These are phyloP conservation scores for Blastomyces gilchristii DNA, from an alignment of 2,329 filamentous ascomycete genomes.

Conservation along the genomic window DNA sequence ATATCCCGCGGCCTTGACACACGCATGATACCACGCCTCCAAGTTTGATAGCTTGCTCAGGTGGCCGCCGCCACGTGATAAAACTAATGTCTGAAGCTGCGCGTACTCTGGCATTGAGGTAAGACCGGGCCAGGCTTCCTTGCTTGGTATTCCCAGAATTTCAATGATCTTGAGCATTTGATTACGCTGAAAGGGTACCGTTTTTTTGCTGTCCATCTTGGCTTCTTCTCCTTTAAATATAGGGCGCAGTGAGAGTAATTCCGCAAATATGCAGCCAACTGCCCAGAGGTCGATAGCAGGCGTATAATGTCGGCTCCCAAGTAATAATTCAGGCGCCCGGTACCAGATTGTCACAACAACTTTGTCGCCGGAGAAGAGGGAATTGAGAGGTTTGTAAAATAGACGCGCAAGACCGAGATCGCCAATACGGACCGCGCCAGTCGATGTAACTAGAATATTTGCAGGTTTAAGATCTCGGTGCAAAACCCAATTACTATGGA, in stretches of 20 bases:
- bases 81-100: constrained; percentile 50
- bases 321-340: constrained; percentile 81
- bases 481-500: constrained; percentile 93
- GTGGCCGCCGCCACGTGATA: constrained; percentile 37
- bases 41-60: constrained; percentile 49
- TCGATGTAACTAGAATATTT: constrained; percentile 95
- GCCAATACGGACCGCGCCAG: constrained; percentile 85
- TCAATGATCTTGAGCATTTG: constrained; percentile 99
- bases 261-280: constrained; percentile 94
- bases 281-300: constrained; percentile 97
- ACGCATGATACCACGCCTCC: constrained; percentile 71
- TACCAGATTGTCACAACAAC: constrained; percentile 99
- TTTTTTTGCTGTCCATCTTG: constrained; percentile 98
- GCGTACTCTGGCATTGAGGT: constrained; percentile 76
- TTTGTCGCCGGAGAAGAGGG: constrained; percentile 87
- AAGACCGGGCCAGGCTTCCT: constrained; percentile 79
- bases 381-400: constrained; percentile 88
- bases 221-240: constrained; percentile 99
- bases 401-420: constrained; percentile 85
- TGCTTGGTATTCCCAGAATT: constrained; percentile 81
- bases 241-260: constrained; percentile 76
- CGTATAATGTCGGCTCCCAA: constrained; percentile 92
- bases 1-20: constrained; percentile 50
- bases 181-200: constrained; percentile 90
- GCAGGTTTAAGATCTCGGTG: constrained; percentile 95